phyloP scores from a whole-genome alignment of 2,329 filamentous ascomycete species.

The Triangularia setosa region DNA sequence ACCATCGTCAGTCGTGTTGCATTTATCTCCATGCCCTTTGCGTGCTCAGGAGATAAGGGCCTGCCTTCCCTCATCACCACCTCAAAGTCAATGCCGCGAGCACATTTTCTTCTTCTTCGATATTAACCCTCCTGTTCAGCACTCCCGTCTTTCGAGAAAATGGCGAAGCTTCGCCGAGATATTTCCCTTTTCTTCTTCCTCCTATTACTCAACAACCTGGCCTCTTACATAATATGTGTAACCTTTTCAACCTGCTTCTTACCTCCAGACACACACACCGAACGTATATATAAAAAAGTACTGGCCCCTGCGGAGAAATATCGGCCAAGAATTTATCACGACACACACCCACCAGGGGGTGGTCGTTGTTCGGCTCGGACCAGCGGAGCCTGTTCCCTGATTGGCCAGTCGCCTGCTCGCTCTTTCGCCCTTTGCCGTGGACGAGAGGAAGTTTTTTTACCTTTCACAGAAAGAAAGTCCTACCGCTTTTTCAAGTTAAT shows the following conservation, averaged over 20 bases:
- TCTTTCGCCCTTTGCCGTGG: not conserved
- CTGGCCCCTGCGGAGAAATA: not conserved
- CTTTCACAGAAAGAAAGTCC: not conserved
- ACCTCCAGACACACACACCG: not conserved
- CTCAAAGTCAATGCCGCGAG: not conserved
- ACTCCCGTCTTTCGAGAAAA: not conserved
- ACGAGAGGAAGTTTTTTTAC: constrained; percentile 2
- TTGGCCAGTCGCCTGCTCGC: constrained; percentile 15
- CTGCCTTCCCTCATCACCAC: not conserved
- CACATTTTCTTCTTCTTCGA: not conserved
- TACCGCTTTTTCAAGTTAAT: not conserved
- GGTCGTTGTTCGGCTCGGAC: constrained; percentile 15
- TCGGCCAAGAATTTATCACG: not conserved
- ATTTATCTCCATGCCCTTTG: not conserved
- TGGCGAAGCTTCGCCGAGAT: not conserved
- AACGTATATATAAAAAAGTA: not conserved
- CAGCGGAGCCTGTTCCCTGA: constrained; percentile 15
- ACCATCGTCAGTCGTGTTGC: not conserved
- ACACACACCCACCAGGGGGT: not conserved
- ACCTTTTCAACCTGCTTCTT: not conserved
- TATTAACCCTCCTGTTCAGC: not conserved
- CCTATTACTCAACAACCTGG: too few relatives aligned
- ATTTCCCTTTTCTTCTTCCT: not conserved
- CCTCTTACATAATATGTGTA: not conserved
- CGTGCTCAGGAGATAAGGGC: not conserved